Conservation (phyloP, 805 yeast genomes). For the Sugiyamaella qingdaonensis region DNA sequence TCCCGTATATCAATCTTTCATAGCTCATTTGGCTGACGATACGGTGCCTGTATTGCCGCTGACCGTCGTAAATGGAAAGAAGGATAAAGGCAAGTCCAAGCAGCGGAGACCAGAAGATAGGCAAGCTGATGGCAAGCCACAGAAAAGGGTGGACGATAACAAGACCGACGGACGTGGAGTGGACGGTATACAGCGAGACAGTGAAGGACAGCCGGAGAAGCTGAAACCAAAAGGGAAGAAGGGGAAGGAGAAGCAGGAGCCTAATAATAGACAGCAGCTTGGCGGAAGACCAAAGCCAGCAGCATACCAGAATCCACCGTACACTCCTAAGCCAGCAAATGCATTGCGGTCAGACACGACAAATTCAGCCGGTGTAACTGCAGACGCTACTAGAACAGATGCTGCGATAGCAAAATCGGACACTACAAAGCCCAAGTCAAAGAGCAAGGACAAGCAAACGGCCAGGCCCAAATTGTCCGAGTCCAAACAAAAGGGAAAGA, state of each 20-base stretch:
- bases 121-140: too few species aligned
- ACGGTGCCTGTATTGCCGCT: not conserved
- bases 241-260: not conserved
- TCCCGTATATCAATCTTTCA: conserved; percentile 31
- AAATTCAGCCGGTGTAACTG: not conserved
- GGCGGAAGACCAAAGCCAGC: not conserved
- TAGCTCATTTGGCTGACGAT: conserved; percentile 9
- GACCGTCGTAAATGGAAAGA: not conserved
- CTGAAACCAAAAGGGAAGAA: not conserved
- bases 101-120: too few species aligned
- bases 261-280: not conserved
- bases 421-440: not conserved
- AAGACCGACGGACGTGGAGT: too few species aligned
- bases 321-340: not conserved
- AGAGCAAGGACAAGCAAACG: not conserved
- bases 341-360: not conserved
- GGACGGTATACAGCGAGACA: not conserved
- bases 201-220: not conserved
- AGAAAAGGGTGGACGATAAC: too few species aligned
- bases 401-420: not conserved
- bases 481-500: not conserved
- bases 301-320: too few species aligned
- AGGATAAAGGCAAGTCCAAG: not conserved
- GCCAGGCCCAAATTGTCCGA: not conserved
- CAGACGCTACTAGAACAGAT: not conserved